A percentile compares a stretch with the other conserved stretches of the same genome.
phyloP scores from a whole-genome alignment of 768 basidiomycete species.

The Lentinula raphanica region DNA sequence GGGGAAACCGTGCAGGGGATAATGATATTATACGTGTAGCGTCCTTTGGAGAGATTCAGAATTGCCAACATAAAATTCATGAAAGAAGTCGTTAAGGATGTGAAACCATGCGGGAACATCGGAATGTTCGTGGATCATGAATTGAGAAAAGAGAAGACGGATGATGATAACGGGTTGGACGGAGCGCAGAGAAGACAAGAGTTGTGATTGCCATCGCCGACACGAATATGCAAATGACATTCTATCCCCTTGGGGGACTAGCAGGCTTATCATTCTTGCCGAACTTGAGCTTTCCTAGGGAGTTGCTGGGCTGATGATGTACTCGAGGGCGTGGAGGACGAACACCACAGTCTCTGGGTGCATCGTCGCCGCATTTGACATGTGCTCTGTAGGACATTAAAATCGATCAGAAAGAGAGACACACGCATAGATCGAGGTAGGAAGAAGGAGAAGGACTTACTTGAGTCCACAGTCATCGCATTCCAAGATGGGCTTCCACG shows the following conservation, averaged over 20 bases:
- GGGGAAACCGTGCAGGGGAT: too few species aligned
- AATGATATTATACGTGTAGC: not conserved
- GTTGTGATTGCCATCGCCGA: not conserved
- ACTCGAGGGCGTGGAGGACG: constrained; percentile 31
- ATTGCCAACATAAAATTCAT: constrained; percentile 2
- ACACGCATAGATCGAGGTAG: constrained; percentile 1
- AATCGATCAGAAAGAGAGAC: constrained; percentile 6
- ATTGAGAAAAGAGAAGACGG: not conserved
- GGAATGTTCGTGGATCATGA: not conserved
- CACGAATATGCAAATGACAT: too few species aligned
- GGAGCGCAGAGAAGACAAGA: not conserved
- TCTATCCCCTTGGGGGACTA: constrained; percentile 4
- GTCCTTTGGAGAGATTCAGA: not conserved
- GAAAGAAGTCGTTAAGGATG: not conserved
- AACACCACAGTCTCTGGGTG: constrained; percentile 75
- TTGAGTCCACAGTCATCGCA: constrained; percentile 87
- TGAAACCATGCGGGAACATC: not conserved
- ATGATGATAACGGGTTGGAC: too few species aligned
- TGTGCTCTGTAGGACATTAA: constrained; percentile 51
- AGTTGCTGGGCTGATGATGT: constrained; percentile 12
- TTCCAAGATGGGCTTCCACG: constrained; percentile 75
- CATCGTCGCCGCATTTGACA: constrained; percentile 79
- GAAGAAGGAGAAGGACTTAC: constrained; percentile 39
- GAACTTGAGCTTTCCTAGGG: constrained; percentile 1
- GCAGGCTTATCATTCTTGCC: not conserved